Conservation (phyloP, 345 rosid genomes). For the Eucalyptus coolabah region DNA sequence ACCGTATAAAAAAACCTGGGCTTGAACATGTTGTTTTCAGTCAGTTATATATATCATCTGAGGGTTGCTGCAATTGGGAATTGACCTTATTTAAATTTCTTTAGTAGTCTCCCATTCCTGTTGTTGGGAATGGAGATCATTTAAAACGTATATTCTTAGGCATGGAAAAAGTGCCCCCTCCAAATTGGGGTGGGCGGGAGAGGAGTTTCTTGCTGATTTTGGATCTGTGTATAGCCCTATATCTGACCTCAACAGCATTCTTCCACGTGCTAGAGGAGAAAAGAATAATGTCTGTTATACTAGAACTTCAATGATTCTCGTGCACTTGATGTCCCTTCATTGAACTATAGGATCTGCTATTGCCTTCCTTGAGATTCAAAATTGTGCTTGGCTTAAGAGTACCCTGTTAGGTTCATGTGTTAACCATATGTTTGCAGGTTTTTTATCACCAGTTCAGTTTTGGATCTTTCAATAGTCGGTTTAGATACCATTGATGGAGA, state of each 20-base stretch:
- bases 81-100: background rate
- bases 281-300: background rate
- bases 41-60: background rate
- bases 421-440: constrained; percentile 44
- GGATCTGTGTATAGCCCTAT: background rate
- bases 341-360: background rate
- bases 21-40: too few species aligned
- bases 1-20: too few species aligned
- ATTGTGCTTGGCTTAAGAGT: background rate
- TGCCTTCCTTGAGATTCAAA: background rate
- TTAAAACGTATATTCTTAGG: background rate
- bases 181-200: background rate
- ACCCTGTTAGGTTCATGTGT: background rate
- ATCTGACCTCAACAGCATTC: background rate
- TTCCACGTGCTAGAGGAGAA: background rate
- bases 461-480: constrained; percentile 87
- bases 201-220: background rate
- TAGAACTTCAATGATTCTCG: background rate
- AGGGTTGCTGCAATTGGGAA: background rate
- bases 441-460: constrained; percentile 81
- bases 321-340: background rate
- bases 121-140: background rate
- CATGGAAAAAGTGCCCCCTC: background rate
- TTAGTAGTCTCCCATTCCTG: background rate
- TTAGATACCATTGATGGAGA: constrained; percentile 76